These are phyloP conservation scores for Daldinia decipiens DNA, from an alignment of 495 filamentous ascomycete species.

Conservation along the genomic window DNA sequence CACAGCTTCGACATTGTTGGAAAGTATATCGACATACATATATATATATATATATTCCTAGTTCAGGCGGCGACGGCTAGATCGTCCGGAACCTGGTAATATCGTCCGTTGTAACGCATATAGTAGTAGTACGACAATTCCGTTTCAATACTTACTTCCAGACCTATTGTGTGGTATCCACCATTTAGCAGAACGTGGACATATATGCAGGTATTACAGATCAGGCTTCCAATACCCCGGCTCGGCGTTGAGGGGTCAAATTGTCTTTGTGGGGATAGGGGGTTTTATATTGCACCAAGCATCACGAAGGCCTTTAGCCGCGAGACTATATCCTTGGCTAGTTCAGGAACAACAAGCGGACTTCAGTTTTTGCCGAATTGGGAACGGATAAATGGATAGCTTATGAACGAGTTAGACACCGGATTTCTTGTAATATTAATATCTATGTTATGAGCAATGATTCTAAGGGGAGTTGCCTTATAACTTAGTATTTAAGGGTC, in stretches of 20 bases:
- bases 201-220: conserved; percentile 9
- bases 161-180: conserved; percentile 29
- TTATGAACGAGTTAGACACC: conserved; percentile 14
- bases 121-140: conserved; percentile 23
- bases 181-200: conserved; percentile 17
- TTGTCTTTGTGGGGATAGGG: conserved; percentile 18
- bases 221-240: conserved; percentile 34
- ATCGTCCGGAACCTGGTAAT: conserved; percentile 29
- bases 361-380: conserved; percentile 23
- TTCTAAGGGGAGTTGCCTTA: too few relatives aligned
- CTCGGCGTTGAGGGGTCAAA: conserved; percentile 41
- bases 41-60: conserved; percentile 16
- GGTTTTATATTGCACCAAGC: conserved; percentile 14
- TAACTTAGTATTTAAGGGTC: too few relatives aligned
- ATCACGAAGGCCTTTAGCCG: conserved; percentile 35
- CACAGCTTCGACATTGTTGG: not conserved
- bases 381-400: conserved; percentile 31
- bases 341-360: conserved; percentile 12
- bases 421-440: not conserved
- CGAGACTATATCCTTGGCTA: conserved; percentile 19
- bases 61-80: conserved; percentile 12
- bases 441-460: not conserved
- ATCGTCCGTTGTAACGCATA: conserved; percentile 22
- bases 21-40: conserved; percentile 8
- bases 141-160: conserved; percentile 25